Evolutionary conservation across 352 stramenopile genomes (phyloP).

Genomic region (Phytophthora citrophthora): DNA sequence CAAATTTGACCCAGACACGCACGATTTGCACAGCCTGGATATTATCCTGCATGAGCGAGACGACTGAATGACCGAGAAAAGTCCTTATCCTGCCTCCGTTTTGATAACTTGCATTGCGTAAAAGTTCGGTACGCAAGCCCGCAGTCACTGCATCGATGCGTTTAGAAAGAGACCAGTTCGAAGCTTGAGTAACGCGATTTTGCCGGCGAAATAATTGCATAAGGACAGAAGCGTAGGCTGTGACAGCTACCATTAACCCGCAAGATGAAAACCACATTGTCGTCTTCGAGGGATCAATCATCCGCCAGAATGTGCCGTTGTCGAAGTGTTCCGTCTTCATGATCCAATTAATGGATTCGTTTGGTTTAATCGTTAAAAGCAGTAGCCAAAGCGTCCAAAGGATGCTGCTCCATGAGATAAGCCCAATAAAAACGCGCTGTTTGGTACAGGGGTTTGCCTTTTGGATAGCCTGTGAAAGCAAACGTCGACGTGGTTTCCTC

Average conservation of each 20-base stretch:
- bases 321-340: conserved; percentile 34
- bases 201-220: neutral
- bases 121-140: neutral
- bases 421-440: conserved; percentile 1
- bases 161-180: neutral
- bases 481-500: neutral
- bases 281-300: conserved; percentile 7
- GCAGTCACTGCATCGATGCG: neutral
- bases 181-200: neutral
- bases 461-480: neutral
- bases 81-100: neutral
- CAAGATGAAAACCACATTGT: conserved; percentile 9
- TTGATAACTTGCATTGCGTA: neutral
- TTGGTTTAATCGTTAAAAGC: conserved; percentile 25
- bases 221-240: conserved; percentile 17
- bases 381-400: conserved; percentile 33
- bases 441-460: neutral
- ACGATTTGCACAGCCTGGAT: conserved; percentile 3
- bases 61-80: neutral
- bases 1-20: conserved; percentile 18
- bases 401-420: conserved; percentile 4
- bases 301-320: conserved; percentile 33
- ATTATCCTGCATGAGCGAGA: neutral
- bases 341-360: conserved; percentile 25
- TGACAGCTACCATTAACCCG: conserved; percentile 4